Base-by-base conservation (phyloP, 2,329 filamentous ascomycete species). In the Cadophora sp. region DNA sequence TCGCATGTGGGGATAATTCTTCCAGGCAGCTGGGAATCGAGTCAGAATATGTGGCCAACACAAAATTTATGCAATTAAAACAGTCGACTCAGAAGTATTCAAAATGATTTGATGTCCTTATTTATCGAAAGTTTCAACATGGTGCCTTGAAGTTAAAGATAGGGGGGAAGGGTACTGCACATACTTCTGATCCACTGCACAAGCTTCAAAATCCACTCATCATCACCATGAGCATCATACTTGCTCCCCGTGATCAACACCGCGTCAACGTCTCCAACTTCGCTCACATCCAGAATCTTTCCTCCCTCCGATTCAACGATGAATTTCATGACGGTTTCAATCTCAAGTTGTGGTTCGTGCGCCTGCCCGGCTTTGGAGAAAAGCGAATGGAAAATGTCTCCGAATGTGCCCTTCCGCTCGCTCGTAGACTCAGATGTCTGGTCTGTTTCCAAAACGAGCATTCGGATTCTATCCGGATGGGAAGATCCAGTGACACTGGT, bases 371-470 rank as follows among this genome's bases (percentile, higher is more conserved):
- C 85, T 41, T 79, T 76, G 24, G 79, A 76, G 68, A 88, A 85
- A 47, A 86, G 81, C 1, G 79, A 71, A 67, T 87, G 80, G 11
- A 88, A 74, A 27, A 88, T 83, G 48, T 85, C 77, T 9, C 84
- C 85, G 71, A 87, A 88, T 6, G 80, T 80, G 16, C 86, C 86
- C n/a, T 77, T 80, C 55, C 82, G 79, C 20, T 78, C 73, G 55
- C 82, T 74, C 1, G 83, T 86, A 8, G 85, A 80, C 14, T 83
- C 82, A 68, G 87, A 83, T 30, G 84, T 81, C 64, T 82, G 79
- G 71, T 89, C 86, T 0, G 86, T 88, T 75, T 89, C 86, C 8
- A 89, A 81, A 66, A 89, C 84, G 63, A 88, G 78, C 70, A 83
- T 76, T 13, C 76, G 78, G 14, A 82, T 71, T 3, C 62, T 22